A percentile compares a stretch with the other conserved stretches of the same genome.
These are phyloP conservation scores for Naumovozyma castellii DNA, from an alignment of 805 yeast species.

Conservation along the genomic window DNA sequence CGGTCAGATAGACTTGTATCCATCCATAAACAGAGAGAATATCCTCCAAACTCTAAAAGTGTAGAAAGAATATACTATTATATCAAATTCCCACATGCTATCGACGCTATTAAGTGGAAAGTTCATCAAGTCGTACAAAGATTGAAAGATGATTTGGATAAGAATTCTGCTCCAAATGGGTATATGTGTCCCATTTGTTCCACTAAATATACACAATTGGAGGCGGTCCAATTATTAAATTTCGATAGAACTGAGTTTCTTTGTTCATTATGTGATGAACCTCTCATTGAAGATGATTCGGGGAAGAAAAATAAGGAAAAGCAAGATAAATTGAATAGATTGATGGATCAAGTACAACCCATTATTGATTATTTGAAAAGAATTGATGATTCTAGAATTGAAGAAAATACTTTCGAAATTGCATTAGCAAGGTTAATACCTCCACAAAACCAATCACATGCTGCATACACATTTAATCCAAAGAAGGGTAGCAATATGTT, in stretches of 20 bases:
- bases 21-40: conserved; percentile 64
- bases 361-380: conserved; percentile 73
- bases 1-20: conserved; percentile 76
- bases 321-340: conserved; percentile 69
- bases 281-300: conserved; percentile 78
- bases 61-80: conserved; percentile 73
- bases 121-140: conserved; percentile 75
- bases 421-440: conserved; percentile 79
- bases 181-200: conserved; percentile 83
- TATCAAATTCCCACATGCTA: conserved; percentile 84
- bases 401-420: conserved; percentile 83
- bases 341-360: conserved; percentile 87
- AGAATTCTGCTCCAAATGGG: conserved; percentile 86
- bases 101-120: conserved; percentile 94
- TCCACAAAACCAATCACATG: conserved; percentile 59
- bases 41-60: conserved; percentile 52
- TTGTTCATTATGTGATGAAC: conserved; percentile 75
- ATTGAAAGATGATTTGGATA: conserved; percentile 74
- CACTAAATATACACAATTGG: conserved; percentile 72
- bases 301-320: conserved; percentile 71
- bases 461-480: conserved; percentile 58
- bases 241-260: conserved; percentile 73
- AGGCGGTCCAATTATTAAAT: conserved; percentile 73
- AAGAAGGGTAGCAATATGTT: conserved; percentile 37
- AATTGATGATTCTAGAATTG: conserved; percentile 69